Conservation (phyloP, 2,329 filamentous ascomycete genomes). For the Fusarium albidum region DNA sequence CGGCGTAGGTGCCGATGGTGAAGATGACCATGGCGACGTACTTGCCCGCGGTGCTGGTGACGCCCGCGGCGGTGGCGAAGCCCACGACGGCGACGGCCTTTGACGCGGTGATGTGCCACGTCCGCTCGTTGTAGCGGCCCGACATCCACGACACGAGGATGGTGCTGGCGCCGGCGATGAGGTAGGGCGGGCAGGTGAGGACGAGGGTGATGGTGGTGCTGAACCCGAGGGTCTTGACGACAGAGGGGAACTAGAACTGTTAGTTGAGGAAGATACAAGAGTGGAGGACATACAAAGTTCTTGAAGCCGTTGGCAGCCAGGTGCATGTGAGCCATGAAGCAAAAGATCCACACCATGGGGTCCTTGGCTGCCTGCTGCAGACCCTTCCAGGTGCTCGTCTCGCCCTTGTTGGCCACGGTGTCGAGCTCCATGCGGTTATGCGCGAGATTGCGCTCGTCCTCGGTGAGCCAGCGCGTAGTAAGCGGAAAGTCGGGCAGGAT, state of each 20-base stretch:
- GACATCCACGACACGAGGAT: constrained; percentile 47
- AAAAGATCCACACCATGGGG: constrained; percentile 58
- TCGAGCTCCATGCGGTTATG: constrained; percentile 54
- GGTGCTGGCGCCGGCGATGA: constrained; percentile 46
- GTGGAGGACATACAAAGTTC: constrained; percentile 33
- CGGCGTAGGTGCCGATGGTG: constrained; percentile 49
- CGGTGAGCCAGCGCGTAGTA: constrained; percentile 52
- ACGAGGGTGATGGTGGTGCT: constrained; percentile 42
- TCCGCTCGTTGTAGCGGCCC: constrained; percentile 56
- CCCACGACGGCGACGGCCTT: constrained; percentile 50
- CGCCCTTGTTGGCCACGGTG: constrained; percentile 52
- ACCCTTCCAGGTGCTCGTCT: constrained; percentile 51
- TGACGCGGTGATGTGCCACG: constrained; percentile 55
- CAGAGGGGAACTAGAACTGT: constrained; percentile 33
- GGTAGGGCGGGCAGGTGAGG: constrained; percentile 53
- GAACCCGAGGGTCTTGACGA: constrained; percentile 42
- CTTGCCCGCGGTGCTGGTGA: constrained; percentile 30
- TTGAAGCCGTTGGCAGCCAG: constrained; percentile 58
- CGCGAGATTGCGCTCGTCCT: constrained; percentile 54
- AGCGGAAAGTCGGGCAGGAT: constrained; percentile 50
- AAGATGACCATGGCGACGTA: constrained; percentile 50
- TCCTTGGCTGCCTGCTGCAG: constrained; percentile 55
- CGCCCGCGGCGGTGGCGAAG: constrained; percentile 38
- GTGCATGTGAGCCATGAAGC: constrained; percentile 60
- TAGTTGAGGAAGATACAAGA: neutral